Conservation (phyloP, 2,329 filamentous ascomycete species). For the Colletotrichum navitas region DNA sequence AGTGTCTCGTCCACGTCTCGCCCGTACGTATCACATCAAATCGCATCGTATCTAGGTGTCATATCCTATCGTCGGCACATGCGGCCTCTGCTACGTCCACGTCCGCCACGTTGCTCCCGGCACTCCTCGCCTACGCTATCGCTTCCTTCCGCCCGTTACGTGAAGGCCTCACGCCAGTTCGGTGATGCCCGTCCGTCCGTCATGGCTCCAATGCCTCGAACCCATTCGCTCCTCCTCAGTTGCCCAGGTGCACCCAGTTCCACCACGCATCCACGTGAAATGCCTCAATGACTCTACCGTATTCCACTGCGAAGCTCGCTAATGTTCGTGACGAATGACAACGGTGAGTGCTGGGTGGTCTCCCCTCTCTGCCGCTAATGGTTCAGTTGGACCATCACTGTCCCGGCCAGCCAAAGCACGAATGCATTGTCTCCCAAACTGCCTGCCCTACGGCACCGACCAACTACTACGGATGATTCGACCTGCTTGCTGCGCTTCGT, state of each 20-base stretch:
- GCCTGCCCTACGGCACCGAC: neutral
- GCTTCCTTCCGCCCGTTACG: constrained; percentile 7
- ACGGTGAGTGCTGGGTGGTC: constrained; percentile 9
- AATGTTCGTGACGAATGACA: neutral
- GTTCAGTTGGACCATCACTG: constrained; percentile 25
- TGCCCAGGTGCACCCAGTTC: neutral
- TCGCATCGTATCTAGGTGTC: too few species aligned
- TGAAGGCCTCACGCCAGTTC: constrained; percentile 7
- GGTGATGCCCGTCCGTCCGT: neutral
- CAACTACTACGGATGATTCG: constrained; percentile 3
- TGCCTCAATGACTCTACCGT: neutral
- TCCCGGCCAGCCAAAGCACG: constrained; percentile 21
- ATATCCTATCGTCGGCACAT: neutral
- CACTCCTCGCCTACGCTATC: constrained; percentile 15
- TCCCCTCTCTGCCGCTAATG: constrained; percentile 22
- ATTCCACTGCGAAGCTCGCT: neutral
- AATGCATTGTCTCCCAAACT: neutral
- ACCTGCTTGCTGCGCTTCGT: constrained; percentile 11
- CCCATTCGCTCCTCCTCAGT: neutral
- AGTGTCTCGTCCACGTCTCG: constrained; percentile 15
- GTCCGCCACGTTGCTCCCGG: neutral
- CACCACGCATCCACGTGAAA: constrained; percentile 6
- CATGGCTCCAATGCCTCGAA: neutral
- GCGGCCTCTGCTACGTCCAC: neutral
- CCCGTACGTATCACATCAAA: neutral